Base-by-base conservation (phyloP, 805 yeast species). In the Starmerella floris region DNA sequence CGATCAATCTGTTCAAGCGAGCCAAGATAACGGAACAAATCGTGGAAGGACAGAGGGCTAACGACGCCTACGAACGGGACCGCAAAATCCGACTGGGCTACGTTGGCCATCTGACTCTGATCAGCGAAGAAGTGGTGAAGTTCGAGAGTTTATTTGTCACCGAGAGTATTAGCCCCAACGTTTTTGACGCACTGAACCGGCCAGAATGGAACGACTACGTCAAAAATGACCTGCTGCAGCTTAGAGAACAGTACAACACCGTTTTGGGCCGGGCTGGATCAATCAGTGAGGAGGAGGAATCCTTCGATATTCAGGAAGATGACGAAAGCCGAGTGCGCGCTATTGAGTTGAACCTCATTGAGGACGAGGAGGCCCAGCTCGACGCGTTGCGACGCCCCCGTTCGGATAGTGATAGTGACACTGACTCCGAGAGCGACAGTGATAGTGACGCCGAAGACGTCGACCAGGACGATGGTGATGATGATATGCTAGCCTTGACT, bases 51-150 rank as follows among this genome's bases (percentile, higher is more conserved):
- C 82, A 79, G 52, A 62, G 63, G 47, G 62, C 63, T 23, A 77
- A 82, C 44, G 72, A 73, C 45, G 69, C 69, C 28, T 72, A 75
- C 54, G 82, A 82, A 58, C 72, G 69, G 49, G 64, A 64, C 44
- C 67, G 68, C 15, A 74, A 76, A 4, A 72, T 82, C 32, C 70
- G 93, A 42, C 73, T 87, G 31, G 98, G 98, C 0, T 91, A 84
- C 58, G 85, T 87, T 84, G 98, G 98, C n/a, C 98, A 91, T 59
- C 64, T 91, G 50, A 84, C 94, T 5, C 66, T 91, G 40, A 83
- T 91, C 43, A 85, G 95, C 40, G 98, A 91, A 59, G 98, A 91
- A 59, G 85, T 91, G 36, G 95, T 85, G 38, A 91, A 91, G 59
- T 91, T 91, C 60, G 63, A 66, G 8, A 67, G 70, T n/a, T 59